Evolutionary conservation across 1,284 basidiomycete species (phyloP).

Genomic region (Wallemia hederae): DNA sequence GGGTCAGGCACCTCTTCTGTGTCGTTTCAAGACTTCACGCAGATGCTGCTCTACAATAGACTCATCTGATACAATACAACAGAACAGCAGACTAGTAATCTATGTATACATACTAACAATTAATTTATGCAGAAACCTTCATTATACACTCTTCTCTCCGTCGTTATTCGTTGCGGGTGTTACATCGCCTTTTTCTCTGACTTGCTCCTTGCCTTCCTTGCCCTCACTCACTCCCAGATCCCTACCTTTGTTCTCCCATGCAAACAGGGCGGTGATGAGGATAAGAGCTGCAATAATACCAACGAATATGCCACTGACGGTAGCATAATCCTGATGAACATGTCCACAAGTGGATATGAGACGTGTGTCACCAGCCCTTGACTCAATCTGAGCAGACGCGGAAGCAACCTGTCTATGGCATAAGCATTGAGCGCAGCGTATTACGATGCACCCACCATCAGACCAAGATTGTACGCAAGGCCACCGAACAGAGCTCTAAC

Average conservation of each 20-base stretch:
- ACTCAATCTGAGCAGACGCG: slow-evolving; percentile 71
- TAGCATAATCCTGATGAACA: slow-evolving; percentile 8
- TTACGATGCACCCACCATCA: slow-evolving; percentile 55
- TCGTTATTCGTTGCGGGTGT: too few relatives aligned
- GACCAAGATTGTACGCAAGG: slow-evolving; percentile 58
- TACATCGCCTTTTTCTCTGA: too few relatives aligned
- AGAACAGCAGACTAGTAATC: too few relatives aligned
- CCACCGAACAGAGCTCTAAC: slow-evolving; percentile 84
- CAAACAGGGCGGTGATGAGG: too few relatives aligned
- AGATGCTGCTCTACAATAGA: neutral
- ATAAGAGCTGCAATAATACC: slow-evolving; percentile 20
- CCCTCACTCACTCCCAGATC: too few relatives aligned
- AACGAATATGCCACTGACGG: slow-evolving; percentile 57
- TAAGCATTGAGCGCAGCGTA: too few relatives aligned
- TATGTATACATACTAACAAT: too few relatives aligned
- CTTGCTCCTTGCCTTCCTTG: too few relatives aligned
- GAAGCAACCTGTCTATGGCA: slow-evolving; percentile 17
- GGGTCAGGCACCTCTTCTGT: neutral
- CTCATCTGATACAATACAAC: neutral
- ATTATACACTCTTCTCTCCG: too few relatives aligned
- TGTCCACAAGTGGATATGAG: slow-evolving; percentile 6
- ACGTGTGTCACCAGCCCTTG: slow-evolving; percentile 26
- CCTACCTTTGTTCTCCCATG: too few relatives aligned
- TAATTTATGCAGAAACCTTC: too few relatives aligned
- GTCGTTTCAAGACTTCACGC: neutral